phyloP scores from a whole-genome alignment of 2,329 filamentous ascomycete species.

The Scytalidium sp. region DNA sequence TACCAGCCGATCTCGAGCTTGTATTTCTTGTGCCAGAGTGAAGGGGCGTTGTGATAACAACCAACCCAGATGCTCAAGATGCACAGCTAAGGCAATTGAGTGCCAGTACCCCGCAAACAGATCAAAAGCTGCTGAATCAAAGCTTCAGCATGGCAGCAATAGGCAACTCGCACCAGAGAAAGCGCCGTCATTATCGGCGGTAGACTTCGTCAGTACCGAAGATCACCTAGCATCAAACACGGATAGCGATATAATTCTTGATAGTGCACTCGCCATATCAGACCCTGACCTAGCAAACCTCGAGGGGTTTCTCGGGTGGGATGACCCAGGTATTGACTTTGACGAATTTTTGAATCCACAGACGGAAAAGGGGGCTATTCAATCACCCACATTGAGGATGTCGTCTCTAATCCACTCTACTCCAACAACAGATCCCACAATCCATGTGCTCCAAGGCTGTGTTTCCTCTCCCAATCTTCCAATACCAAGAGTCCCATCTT shows the following conservation, averaged over 20 bases:
- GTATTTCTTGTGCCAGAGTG: constrained; percentile 31
- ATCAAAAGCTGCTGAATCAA: constrained; percentile 7
- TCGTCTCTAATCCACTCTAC: constrained; percentile 15
- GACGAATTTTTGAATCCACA: constrained; percentile 15
- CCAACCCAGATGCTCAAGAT: constrained; percentile 35
- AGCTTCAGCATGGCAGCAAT: constrained; percentile 9
- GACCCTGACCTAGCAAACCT: constrained; percentile 13
- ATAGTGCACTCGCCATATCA: constrained; percentile 12
- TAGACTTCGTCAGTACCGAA: constrained; percentile 5
- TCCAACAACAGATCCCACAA: constrained; percentile 7
- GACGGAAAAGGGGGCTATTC: constrained; percentile 11
- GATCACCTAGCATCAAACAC: constrained; percentile 10
- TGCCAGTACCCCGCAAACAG: constrained; percentile 33
- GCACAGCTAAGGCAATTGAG: constrained; percentile 28
- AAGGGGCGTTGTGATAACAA: constrained; percentile 37
- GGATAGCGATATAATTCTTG: constrained; percentile 11
- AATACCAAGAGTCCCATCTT: constrained; percentile 23
- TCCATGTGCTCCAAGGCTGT: constrained; percentile 9
- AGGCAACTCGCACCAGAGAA: constrained; percentile 1
- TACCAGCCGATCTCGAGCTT: constrained; percentile 30
- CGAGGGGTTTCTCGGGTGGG: constrained; percentile 16
- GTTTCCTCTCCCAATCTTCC: constrained; percentile 11
- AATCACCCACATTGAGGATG: constrained; percentile 8
- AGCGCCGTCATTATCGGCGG: constrained; percentile 2
- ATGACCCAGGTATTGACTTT: constrained; percentile 18